Evolutionary conservation across 2,329 filamentous ascomycete species (phyloP), one percentile per base, ranked within the genome.

Genomic region (Clarireedia paspali): DNA sequence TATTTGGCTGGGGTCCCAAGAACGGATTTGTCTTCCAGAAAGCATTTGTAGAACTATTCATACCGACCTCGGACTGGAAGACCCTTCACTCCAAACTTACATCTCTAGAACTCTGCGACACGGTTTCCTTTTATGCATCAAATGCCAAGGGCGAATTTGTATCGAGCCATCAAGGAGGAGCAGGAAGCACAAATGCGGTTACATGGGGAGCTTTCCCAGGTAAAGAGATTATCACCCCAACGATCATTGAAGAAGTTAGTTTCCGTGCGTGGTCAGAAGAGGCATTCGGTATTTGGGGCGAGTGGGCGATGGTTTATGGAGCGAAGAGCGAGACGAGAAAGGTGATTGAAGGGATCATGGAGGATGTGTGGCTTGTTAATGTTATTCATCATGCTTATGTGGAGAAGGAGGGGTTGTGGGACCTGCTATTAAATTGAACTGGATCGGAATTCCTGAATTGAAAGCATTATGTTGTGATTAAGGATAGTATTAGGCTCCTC

Each of bases 21-120:
- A 85, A 91, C 65, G 94, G 94, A 17, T 97, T 95, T 70, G 91
- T 97, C 48, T 99, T 96, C 76, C 94, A 99, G 68, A 99, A 97
- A 73, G 88, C 92, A 0, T 99, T 99, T 71, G 91, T 99, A 51
- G 94, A 99, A 71, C 90, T 97, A 74, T 99, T 99, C 77, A 75
- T 95, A 57, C 85, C 91, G 0, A 74, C 77, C 0, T 71, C 79
- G 0, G 88, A 92, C 69, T 97, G 91, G 85, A 71, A 74, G 15
- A 70, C 70, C 1, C 77, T 99, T 34, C 80, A 81, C 60, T 76
- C 78, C 4, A 80, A 82, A 57, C 80, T 97, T 52, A 74, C 73
- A 10, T 72, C 80, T 38, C 26, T 50, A 1, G 82, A 82, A 53
- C 74, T 82, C 15, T 77, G 83, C 49, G 83, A 85, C 44, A 78